Base-by-base conservation (phyloP, 495 filamentous ascomycete species). In the Hypoxylon intermedium region DNA sequence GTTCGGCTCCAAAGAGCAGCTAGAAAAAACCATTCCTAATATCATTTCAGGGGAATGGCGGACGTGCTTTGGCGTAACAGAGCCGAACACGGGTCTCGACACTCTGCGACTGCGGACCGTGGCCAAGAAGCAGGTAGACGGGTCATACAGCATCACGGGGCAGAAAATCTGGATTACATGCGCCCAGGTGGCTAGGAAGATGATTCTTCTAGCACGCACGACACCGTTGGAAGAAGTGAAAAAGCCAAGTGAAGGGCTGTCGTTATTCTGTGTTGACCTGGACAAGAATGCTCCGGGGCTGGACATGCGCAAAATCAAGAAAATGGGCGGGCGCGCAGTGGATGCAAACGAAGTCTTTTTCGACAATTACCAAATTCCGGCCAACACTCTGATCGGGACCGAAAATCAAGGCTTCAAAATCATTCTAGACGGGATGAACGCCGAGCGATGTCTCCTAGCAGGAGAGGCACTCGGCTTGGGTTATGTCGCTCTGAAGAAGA, bases 91-190 rank as follows among this genome's bases (percentile, higher is more conserved):
- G 0, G 89, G 90, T 0, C 78, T 92, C 1, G 87, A 92, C 34
- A 93, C 89, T 2, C 75, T 91, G 11, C 82, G 85, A 51, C 77
- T 92, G 7, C 80, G 75, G 40, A 92, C 89, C 0, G 70, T 74
- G 18, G 89, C 86, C 2, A 74, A 61, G 28, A 84, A 73, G 67
- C 72, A 71, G 9, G 55, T 76, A 15, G 77, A 78, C 2, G 79
- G 83, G 20, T 73, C 70, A 15, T 92, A 90, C 73, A 75, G 70
- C 0, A 78, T 93, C 11, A 79, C 82, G 0, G 89, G 89, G 0
- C 89, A 91, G 68, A 92, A 92, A 77, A 91, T 91, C 58, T 91
- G 89, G 89, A 92, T 92, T 34, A 87, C 89, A 2, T 90, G 82
- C 51, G 90, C 89, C 3, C 88, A 92, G 68, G 86, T 91, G 5